A percentile compares a stretch with the other conserved stretches of the same genome.
Conservation (phyloP, 306 rosid genomes). For the Vigna angularis region DNA sequence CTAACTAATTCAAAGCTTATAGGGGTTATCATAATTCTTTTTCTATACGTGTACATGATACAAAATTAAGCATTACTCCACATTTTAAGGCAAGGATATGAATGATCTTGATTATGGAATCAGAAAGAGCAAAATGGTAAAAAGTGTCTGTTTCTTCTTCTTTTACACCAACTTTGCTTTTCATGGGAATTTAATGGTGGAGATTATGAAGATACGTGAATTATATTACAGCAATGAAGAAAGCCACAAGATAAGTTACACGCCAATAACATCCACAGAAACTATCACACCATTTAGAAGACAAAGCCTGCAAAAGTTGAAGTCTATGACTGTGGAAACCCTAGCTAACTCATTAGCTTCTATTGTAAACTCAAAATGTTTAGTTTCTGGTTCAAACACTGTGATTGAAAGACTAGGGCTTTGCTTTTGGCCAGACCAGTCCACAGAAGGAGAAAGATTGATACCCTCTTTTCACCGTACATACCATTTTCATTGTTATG, state of each 20-base stretch:
- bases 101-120: not conserved
- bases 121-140: not conserved
- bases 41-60: not conserved
- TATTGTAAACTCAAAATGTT: not conserved
- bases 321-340: conserved; percentile 59
- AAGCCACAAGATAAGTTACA: not conserved
- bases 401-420: conserved; percentile 48
- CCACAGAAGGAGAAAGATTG: conserved; percentile 1
- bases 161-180: conserved; percentile 39
- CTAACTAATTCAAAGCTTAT: not conserved
- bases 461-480: not conserved
- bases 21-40: not conserved
- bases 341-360: conserved; percentile 36
- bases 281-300: not conserved
- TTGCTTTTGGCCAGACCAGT: conserved; percentile 25
- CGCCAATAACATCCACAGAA: not conserved
- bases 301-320: conserved; percentile 50
- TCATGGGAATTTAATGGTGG: conserved; percentile 40
- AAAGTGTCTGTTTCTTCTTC: not conserved
- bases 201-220: not conserved
- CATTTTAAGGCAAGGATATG: not conserved
- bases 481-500: no score
- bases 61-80: not conserved
- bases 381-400: conserved; percentile 23
- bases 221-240: not conserved